A percentile compares a stretch with the other conserved stretches of the same genome.
Evolutionary conservation across 176 grass and related monocot genomes (phyloP).

Genomic region (Otatea glauca): DNA sequence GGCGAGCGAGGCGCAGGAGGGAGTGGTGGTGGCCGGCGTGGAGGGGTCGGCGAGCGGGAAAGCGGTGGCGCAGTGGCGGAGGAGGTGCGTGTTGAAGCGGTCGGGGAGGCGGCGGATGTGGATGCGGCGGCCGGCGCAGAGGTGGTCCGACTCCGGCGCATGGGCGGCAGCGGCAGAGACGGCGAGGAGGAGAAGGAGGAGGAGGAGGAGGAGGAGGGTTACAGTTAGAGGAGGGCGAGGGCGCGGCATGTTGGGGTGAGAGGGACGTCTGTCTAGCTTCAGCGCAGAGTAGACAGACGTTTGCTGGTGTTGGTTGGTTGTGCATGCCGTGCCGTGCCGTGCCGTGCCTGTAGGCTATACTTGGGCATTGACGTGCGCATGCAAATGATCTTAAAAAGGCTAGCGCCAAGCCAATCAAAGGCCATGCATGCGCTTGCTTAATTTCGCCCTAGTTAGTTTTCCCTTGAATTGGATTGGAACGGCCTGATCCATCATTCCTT

Average conservation of each 20-base stretch:
- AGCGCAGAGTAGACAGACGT: too few relatives aligned
- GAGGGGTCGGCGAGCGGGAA: conserved; percentile 53
- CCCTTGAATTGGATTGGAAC: too few relatives aligned
- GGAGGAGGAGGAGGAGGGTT: not conserved
- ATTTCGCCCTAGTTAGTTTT: too few relatives aligned
- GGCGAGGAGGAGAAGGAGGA: not conserved
- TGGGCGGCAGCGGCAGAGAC: not conserved
- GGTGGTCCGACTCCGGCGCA: conserved; percentile 5
- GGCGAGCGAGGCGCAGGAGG: conserved; percentile 34
- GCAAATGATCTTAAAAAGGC: too few relatives aligned
- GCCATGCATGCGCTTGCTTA: too few relatives aligned
- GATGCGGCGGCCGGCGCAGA: conserved; percentile 55
- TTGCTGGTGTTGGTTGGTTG: too few relatives aligned
- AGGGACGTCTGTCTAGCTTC: too few relatives aligned
- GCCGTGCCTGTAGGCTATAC: too few relatives aligned
- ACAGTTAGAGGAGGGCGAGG: not conserved
- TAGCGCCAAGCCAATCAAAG: too few relatives aligned
- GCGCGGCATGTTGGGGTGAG: not conserved
- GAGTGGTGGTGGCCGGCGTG: not conserved
- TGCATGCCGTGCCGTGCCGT: too few relatives aligned
- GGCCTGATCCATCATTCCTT: too few relatives aligned
- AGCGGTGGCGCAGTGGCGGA: conserved; percentile 46
- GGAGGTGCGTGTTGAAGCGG: conserved; percentile 23
- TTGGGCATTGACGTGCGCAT: too few relatives aligned
- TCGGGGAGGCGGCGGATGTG: conserved; percentile 31